Conservation (phyloP, 2,329 filamentous ascomycete genomes). For the Seiridium unicorne region DNA sequence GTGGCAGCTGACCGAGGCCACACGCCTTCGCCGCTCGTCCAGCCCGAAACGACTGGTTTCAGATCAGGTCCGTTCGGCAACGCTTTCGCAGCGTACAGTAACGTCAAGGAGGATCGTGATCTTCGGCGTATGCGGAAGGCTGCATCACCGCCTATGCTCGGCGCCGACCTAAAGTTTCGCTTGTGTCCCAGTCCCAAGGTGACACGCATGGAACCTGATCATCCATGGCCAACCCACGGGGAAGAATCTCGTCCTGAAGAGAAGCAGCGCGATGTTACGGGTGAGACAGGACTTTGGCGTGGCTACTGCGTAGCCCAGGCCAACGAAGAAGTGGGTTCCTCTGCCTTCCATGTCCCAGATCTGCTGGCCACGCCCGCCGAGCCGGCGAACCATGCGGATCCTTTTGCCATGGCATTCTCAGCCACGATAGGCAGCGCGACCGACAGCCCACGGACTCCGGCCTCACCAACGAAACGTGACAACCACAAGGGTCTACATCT, state of each 20-base stretch:
- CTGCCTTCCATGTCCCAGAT: conserved; percentile 40
- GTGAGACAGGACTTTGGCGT: conserved; percentile 70
- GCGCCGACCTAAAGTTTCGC: conserved; percentile 76
- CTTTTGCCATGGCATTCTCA: conserved; percentile 40
- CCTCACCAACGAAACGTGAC: conserved; percentile 19
- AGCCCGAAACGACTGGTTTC: conserved; percentile 37
- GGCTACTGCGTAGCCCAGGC: conserved; percentile 59
- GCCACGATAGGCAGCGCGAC: conserved; percentile 38
- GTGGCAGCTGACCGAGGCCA: conserved; percentile 3
- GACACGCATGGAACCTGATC: conserved; percentile 79
- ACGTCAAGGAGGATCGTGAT: conserved; percentile 35
- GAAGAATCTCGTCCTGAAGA: conserved; percentile 42
- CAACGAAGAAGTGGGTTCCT: conserved; percentile 35
- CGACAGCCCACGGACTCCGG: conserved; percentile 22
- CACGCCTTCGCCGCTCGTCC: conserved; percentile 20
- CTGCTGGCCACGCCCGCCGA: conserved; percentile 44
- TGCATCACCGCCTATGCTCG: conserved; percentile 82
- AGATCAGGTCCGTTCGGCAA: conserved; percentile 38
- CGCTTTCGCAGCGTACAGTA: conserved; percentile 40
- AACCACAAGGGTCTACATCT: conserved; percentile 44
- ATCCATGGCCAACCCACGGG: conserved; percentile 51
- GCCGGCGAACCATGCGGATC: conserved; percentile 39
- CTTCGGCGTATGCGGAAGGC: conserved; percentile 48
- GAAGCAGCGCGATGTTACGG: conserved; percentile 54
- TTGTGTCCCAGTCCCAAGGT: conserved; percentile 79